Base-by-base conservation (phyloP, 352 stramenopile species). In the Phytophthora citricola region DNA sequence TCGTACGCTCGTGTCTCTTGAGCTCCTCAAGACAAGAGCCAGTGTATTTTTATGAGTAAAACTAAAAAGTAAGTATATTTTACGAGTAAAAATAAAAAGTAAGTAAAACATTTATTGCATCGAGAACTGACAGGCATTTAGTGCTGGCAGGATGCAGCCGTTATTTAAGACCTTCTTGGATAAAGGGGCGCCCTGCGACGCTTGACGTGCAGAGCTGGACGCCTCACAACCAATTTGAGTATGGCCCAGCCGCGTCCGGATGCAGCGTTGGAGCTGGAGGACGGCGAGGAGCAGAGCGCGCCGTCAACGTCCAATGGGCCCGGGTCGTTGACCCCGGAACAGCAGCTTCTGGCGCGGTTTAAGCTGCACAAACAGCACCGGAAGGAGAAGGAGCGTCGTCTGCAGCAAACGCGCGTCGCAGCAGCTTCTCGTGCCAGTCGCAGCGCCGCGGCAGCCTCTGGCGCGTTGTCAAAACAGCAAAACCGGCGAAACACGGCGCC, bases 341-440 rank as follows among this genome's bases (percentile, higher is more conserved):
- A 87, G 62, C 58, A 90, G 58, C 73, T 95, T 29, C 63, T 92
- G 63, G 75, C 82, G 44, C 85, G 87, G 4, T 95, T 95, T 60
- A 76, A 76, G 2, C 67, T 95, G 41, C 87, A 95, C 77, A 93
- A 93, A 68, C 78, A 90, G 68, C 80, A 93, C 27, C 80, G 81
- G 5, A 77, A 85, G 17, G 69, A 90, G 46, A 89, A 91, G 44
- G 84, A 91, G 41, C 72, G 70, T 43, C 79, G 81, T 24, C 65
- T 93, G 38, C 79, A 79, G 49, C 81, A 89, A 49, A 87, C 76
- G 26, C 81, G 82, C 1, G 62, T 53, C 12, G 72, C 44, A 47
- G 81, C 57, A n/a, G 75, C 57, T 31, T 69, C 41, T 55, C 61
- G 56, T 3, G 59, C 53, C 43, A 73, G 63, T 67, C 66, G 64